These are phyloP conservation scores for Fusarium nisikadoi DNA, from an alignment of 2,329 filamentous ascomycete genomes.

Conservation along the genomic window DNA sequence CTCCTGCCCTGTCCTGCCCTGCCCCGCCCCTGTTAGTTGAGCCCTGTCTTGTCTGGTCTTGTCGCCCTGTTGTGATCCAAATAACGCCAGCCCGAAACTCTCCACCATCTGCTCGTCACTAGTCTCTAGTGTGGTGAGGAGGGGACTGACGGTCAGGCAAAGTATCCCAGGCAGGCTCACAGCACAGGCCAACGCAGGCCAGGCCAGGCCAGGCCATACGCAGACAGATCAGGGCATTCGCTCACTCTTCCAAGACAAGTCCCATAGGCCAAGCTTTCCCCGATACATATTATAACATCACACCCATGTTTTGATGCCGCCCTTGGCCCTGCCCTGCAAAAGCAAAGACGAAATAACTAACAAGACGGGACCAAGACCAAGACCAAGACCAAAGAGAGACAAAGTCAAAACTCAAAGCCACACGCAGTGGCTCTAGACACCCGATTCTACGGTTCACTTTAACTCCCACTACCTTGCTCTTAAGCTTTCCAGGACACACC, in stretches of 20 bases:
- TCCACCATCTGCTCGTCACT: conserved; percentile 41
- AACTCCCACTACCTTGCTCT: conserved; percentile 33
- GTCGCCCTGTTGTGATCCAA: conserved; percentile 44
- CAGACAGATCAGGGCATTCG: conserved; percentile 20
- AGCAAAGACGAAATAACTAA: conserved; percentile 14
- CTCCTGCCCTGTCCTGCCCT: conserved; percentile 14
- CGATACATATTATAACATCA: conserved; percentile 10
- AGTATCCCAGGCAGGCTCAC: conserved; percentile 11
- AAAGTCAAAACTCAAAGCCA: conserved; percentile 38
- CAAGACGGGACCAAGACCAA: background rate
- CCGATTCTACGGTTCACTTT: conserved; percentile 42
- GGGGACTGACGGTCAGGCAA: conserved; percentile 35
- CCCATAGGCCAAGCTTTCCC: conserved; percentile 2
- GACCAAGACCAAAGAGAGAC: conserved; percentile 9
- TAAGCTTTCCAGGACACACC: conserved; percentile 8
- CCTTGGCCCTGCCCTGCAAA: conserved; percentile 21
- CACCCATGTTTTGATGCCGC: conserved; percentile 33
- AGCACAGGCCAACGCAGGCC: background rate
- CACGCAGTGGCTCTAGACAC: conserved; percentile 34
- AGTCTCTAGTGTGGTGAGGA: conserved; percentile 25
- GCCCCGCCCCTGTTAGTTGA: conserved; percentile 34
- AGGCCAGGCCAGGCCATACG: background rate
- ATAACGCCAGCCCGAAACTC: conserved; percentile 42
- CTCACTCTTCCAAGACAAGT: conserved; percentile 4
- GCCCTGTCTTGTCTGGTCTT: conserved; percentile 26